Evolutionary conservation across 306 rosid genomes (phyloP).

Genomic region (Spatholobus suberectus): DNA sequence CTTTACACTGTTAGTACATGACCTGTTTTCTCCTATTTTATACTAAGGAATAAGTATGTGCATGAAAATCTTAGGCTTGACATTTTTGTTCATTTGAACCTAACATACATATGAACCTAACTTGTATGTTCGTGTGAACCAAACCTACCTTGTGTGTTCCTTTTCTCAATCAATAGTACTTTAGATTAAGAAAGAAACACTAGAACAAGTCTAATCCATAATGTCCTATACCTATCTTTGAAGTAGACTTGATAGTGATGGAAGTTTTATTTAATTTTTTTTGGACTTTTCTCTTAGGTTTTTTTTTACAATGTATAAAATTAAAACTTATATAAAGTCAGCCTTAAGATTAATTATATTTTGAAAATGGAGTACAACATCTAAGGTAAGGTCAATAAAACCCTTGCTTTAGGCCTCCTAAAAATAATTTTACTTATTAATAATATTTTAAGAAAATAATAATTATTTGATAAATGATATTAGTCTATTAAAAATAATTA

Average conservation of each 20-base stretch:
- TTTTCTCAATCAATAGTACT: not conserved
- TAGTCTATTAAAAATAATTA: too few relatives aligned
- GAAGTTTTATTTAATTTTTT: not conserved
- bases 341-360: not conserved
- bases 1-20: too few relatives aligned
- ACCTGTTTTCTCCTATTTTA: not conserved
- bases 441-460: too few relatives aligned
- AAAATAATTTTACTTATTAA: too few relatives aligned
- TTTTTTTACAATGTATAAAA: not conserved
- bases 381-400: too few relatives aligned
- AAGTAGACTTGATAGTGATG: not conserved
- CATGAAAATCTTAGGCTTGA: not conserved
- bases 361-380: not conserved
- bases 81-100: too few relatives aligned
- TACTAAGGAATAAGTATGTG: not conserved
- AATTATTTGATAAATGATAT: too few relatives aligned
- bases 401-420: too few relatives aligned
- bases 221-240: not conserved
- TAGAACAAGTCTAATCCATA: not conserved
- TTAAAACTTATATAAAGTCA: not conserved
- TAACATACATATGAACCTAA: slow-evolving; percentile 34
- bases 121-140: slow-evolving; percentile 37
- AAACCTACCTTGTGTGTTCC: slow-evolving; percentile 32
- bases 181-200: not conserved
- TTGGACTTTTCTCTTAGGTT: not conserved